Conservation (phyloP, 768 basidiomycete species). For the Termitomyces sp. region DNA sequence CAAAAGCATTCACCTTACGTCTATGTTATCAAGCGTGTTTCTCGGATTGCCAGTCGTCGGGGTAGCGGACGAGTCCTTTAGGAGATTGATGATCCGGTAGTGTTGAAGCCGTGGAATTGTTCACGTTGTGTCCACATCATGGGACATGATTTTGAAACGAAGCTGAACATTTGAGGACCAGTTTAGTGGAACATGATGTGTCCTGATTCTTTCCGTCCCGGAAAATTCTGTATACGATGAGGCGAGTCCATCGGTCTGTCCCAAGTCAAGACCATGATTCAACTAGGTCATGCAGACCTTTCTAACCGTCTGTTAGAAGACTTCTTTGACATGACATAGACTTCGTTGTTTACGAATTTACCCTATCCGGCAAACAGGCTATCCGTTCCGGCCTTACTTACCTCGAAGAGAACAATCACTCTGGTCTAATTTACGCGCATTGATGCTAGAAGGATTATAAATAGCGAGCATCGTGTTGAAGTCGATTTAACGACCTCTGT, state of each 20-base stretch:
- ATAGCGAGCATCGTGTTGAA: neutral
- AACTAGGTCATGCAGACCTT: neutral
- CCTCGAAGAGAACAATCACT: neutral
- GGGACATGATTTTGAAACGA: too few species aligned
- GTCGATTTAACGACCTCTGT: neutral
- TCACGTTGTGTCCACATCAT: neutral
- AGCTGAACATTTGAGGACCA: too few species aligned
- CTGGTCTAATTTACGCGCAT: neutral
- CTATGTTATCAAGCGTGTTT: too few species aligned
- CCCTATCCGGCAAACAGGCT: neutral
- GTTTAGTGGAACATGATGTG: too few species aligned
- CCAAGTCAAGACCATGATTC: too few species aligned
- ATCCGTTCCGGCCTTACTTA: neutral
- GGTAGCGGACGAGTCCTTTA: neutral
- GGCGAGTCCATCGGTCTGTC: too few species aligned
- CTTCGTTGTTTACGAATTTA: neutral
- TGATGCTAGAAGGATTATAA: neutral
- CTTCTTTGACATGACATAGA: conserved; percentile 1
- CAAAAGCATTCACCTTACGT: neutral
- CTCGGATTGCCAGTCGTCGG: neutral
- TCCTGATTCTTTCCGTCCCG: too few species aligned
- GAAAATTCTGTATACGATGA: too few species aligned
- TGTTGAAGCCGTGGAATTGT: neutral
- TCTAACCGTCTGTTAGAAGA: neutral
- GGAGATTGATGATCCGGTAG: neutral